Evolutionary conservation across 2,329 filamentous ascomycete genomes (phyloP).

Genomic region (Botrytis cinerea): DNA sequence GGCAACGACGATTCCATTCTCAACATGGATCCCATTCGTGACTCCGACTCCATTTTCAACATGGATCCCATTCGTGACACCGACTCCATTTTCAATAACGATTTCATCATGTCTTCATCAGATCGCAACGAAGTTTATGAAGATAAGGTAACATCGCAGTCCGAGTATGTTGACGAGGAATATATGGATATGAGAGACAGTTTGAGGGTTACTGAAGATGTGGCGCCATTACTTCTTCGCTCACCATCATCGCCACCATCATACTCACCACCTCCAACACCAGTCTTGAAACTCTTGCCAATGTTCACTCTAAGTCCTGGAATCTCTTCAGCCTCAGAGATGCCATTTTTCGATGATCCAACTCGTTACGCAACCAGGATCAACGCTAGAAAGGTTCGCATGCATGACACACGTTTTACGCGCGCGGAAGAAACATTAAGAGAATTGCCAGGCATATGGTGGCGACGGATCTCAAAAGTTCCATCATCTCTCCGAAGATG

Average conservation of each 20-base stretch:
- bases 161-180: neutral
- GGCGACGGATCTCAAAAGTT: neutral
- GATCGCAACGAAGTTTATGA: neutral
- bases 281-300: neutral
- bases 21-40: neutral
- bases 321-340: neutral
- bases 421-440: neutral
- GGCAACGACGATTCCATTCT: neutral
- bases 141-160: neutral
- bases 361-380: neutral
- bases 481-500: constrained; percentile 5
- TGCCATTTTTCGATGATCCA: neutral
- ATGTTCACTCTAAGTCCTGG: neutral
- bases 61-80: neutral
- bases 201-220: too few relatives aligned
- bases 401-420: neutral
- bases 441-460: neutral
- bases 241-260: constrained; percentile 1
- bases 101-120: neutral
- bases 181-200: neutral
- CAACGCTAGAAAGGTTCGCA: constrained; percentile 6
- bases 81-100: neutral
- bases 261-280: constrained; percentile 5
- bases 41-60: neutral
- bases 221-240: neutral